Percentiles rank a stretch among this genome's conserved stretches.
Evolutionary conservation across 176 grass and related monocot species (phyloP).

Genomic region (Neostapfia colusana): DNA sequence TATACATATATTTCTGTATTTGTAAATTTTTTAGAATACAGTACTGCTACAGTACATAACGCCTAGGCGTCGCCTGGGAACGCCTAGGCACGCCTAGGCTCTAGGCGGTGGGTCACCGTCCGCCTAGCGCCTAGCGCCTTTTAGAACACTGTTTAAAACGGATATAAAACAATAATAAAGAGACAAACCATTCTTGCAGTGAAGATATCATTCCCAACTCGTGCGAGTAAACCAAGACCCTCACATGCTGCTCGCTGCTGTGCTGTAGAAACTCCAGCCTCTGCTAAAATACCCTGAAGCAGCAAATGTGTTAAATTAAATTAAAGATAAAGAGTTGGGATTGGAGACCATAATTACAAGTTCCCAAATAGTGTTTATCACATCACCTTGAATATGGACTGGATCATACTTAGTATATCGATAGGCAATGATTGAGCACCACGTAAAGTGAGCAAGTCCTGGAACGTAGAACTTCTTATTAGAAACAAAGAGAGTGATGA

Average conservation of each 20-base stretch:
- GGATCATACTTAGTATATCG: conserved; percentile 69
- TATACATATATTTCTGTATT: no score
- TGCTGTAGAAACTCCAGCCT: conserved; percentile 63
- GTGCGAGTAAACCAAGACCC: conserved; percentile 83
- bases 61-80: no score
- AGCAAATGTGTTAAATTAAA: conserved; percentile 36
- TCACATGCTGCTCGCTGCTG: conserved; percentile 81
- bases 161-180: conserved; percentile 24
- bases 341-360: background rate
- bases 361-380: background rate
- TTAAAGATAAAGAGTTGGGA: background rate
- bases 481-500: conserved; percentile 24
- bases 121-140: no score
- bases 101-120: no score
- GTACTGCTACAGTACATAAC: no score
- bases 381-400: conserved; percentile 80
- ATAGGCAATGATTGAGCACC: conserved; percentile 60
- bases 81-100: no score
- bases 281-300: conserved; percentile 72
- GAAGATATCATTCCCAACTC: conserved; percentile 84
- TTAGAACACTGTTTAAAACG: no score
- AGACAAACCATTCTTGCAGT: conserved; percentile 84
- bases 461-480: conserved; percentile 29
- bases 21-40: no score
- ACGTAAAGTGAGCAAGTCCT: conserved; percentile 67